These are phyloP conservation scores for Lachnellula suecica DNA, from an alignment of 2,329 filamentous ascomycete genomes.

Conservation along the genomic window DNA sequence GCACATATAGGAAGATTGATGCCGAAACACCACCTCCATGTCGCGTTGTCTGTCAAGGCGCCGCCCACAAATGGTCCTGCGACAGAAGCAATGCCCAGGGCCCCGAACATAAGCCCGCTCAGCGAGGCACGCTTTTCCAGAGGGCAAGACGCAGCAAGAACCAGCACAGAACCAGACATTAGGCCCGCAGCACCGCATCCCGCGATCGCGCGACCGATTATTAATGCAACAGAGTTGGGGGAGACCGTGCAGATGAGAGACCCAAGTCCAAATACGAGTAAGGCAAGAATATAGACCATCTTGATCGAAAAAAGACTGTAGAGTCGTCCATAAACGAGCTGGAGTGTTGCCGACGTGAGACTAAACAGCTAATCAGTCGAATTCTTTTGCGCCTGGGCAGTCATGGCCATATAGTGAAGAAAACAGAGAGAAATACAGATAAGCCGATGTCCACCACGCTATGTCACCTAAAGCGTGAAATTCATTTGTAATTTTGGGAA, in stretches of 20 bases:
- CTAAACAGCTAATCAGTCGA: too few relatives aligned
- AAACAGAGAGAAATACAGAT: too few relatives aligned
- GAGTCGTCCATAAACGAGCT: slow-evolving; percentile 12
- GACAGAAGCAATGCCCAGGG: too few relatives aligned
- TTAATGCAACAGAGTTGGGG: slow-evolving; percentile 27
- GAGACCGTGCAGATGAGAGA: slow-evolving; percentile 27
- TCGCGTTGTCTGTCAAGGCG: too few relatives aligned
- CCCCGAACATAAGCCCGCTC: too few relatives aligned
- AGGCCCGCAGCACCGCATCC: slow-evolving; percentile 26
- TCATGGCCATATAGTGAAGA: too few relatives aligned
- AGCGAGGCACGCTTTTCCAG: too few relatives aligned
- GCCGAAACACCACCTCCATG: too few relatives aligned
- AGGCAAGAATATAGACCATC: slow-evolving; percentile 12
- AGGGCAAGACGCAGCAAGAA: slow-evolving; percentile 8
- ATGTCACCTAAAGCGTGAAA: slow-evolving; percentile 34
- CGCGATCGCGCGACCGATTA: slow-evolving; percentile 29
- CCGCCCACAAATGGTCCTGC: too few relatives aligned
- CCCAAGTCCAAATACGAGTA: slow-evolving; percentile 29
- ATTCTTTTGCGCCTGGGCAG: too few relatives aligned
- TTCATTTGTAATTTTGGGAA: too few relatives aligned
- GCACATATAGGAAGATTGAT: too few relatives aligned
- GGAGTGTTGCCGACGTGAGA: slow-evolving; percentile 30
- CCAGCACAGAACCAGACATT: slow-evolving; percentile 26
- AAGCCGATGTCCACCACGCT: slow-evolving; percentile 33
- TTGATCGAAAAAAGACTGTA: slow-evolving; percentile 16